Evolutionary conservation across 2,329 filamentous ascomycete genomes (phyloP).

Genomic region (Aspergillus udagawae): DNA sequence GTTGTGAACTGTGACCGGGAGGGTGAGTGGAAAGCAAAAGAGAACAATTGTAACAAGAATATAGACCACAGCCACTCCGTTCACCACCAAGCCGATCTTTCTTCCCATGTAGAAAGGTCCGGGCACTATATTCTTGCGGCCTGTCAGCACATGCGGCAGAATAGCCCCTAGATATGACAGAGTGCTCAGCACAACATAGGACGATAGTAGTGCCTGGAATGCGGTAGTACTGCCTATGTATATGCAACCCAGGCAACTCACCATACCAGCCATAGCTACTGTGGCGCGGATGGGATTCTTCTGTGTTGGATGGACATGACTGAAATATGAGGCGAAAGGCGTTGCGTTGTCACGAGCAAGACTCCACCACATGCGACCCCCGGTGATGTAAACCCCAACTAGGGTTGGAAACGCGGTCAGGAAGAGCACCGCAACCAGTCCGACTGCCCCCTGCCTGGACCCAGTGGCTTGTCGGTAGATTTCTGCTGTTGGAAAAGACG

Average conservation of each 20-base stretch:
- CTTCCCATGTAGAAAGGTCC: constrained; percentile 58
- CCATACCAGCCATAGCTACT: constrained; percentile 46
- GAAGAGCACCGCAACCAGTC: constrained; percentile 52
- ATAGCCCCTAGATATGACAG: constrained; percentile 62
- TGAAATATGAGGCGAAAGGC: constrained; percentile 49
- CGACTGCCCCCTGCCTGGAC: constrained; percentile 48
- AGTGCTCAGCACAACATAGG: constrained; percentile 53
- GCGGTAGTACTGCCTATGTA: constrained; percentile 64
- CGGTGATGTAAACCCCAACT: constrained; percentile 53
- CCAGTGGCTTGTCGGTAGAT: constrained; percentile 61
- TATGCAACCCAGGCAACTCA: constrained; percentile 58
- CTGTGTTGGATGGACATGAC: constrained; percentile 44
- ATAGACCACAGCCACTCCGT: constrained; percentile 52
- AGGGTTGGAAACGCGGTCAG: constrained; percentile 50
- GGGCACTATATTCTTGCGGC: constrained; percentile 45
- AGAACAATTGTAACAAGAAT: constrained; percentile 60
- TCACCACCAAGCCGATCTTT: constrained; percentile 48
- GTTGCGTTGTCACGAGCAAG: constrained; percentile 56
- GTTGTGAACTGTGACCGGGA: constrained; percentile 43
- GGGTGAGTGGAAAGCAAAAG: constrained; percentile 55
- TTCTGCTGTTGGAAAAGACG: constrained; percentile 59
- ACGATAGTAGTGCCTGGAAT: constrained; percentile 63
- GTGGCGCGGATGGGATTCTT: constrained; percentile 56
- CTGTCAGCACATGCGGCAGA: constrained; percentile 52
- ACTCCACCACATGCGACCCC: constrained; percentile 58